phyloP scores from a whole-genome alignment of 2,329 filamentous ascomycete species.

The Sclerotinia sclerotiorum region DNA sequence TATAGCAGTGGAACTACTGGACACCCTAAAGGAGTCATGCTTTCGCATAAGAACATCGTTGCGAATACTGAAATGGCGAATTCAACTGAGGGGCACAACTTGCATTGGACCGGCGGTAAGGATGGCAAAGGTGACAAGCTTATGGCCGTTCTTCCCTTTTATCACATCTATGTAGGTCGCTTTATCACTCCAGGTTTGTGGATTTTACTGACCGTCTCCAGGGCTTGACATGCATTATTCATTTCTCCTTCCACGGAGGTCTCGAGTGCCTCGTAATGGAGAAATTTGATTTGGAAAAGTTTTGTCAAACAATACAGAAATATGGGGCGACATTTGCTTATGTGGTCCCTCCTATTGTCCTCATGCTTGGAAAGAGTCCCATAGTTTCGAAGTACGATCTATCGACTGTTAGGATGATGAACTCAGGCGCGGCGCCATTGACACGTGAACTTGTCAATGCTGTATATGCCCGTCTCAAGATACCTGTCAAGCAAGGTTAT shows the following conservation, averaged over 20 bases:
- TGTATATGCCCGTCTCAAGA: conserved; percentile 69
- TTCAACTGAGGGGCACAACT: conserved; percentile 53
- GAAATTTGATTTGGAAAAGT: conserved; percentile 78
- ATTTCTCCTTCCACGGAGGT: conserved; percentile 66
- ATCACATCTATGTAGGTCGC: conserved; percentile 78
- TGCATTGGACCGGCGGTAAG: conserved; percentile 57
- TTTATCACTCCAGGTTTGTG: background rate
- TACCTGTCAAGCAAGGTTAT: conserved; percentile 90
- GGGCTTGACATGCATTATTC: conserved; percentile 71
- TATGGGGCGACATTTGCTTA: conserved; percentile 74
- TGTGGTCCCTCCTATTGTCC: conserved; percentile 79
- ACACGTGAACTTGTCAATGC: conserved; percentile 76
- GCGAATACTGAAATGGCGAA: conserved; percentile 64
- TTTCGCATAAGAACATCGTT: conserved; percentile 80
- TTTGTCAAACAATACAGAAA: conserved; percentile 74
- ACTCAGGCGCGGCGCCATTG: conserved; percentile 82
- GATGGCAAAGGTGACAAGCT: conserved; percentile 68
- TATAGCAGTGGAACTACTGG: conserved; percentile 91
- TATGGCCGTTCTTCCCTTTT: conserved; percentile 81
- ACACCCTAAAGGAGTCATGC: conserved; percentile 85
- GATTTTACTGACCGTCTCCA: conserved; percentile 24
- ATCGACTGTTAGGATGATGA: conserved; percentile 75
- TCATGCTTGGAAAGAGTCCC: conserved; percentile 78
- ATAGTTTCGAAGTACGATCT: conserved; percentile 79
- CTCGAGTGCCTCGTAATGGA: conserved; percentile 69